Evolutionary conservation across 1,284 basidiomycete genomes (phyloP).

Genomic region (Anthracocystis walkeri): DNA sequence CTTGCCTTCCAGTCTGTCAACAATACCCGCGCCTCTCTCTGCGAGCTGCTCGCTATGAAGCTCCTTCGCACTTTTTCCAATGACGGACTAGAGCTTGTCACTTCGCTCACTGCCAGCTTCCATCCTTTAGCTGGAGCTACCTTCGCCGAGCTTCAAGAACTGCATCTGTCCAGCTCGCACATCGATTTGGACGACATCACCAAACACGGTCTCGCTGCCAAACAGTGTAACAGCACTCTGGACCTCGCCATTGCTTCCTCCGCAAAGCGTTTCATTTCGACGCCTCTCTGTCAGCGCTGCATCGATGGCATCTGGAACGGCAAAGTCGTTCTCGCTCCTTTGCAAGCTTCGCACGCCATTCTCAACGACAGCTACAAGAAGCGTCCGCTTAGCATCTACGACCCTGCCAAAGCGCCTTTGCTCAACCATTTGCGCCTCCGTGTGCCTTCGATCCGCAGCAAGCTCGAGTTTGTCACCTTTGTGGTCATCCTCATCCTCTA

Average conservation of each 20-base stretch:
- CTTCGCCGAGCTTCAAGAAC: slow-evolving; percentile 31
- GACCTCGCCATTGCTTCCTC: slow-evolving; percentile 62
- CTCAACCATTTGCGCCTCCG: slow-evolving; percentile 94
- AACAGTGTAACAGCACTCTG: slow-evolving; percentile 56
- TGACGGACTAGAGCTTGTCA: slow-evolving; percentile 77
- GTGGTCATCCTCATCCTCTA: slow-evolving; percentile 61
- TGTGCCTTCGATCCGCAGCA: slow-evolving; percentile 88
- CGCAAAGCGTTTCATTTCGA: slow-evolving; percentile 63
- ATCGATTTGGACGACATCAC: slow-evolving; percentile 37
- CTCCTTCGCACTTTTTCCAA: slow-evolving; percentile 74
- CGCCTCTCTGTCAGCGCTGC: slow-evolving; percentile 61
- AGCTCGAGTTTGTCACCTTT: slow-evolving; percentile 86
- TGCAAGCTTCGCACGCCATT: slow-evolving; percentile 58
- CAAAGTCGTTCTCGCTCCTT: slow-evolving; percentile 54
- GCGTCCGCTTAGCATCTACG: slow-evolving; percentile 90
- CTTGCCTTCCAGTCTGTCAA: slow-evolving; percentile 75
- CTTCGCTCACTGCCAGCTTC: slow-evolving; percentile 87
- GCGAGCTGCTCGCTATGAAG: slow-evolving; percentile 88
- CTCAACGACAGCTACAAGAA: slow-evolving; percentile 85
- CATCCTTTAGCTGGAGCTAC: slow-evolving; percentile 75
- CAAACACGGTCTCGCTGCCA: slow-evolving; percentile 29
- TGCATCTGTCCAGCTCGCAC: slow-evolving; percentile 31
- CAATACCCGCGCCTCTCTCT: slow-evolving; percentile 80
- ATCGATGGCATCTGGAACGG: slow-evolving; percentile 64
- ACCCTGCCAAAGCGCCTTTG: slow-evolving; percentile 89